phyloP scores from a whole-genome alignment of 108 stramenopile genomes.

The Stephanodiscus minutulus region DNA sequence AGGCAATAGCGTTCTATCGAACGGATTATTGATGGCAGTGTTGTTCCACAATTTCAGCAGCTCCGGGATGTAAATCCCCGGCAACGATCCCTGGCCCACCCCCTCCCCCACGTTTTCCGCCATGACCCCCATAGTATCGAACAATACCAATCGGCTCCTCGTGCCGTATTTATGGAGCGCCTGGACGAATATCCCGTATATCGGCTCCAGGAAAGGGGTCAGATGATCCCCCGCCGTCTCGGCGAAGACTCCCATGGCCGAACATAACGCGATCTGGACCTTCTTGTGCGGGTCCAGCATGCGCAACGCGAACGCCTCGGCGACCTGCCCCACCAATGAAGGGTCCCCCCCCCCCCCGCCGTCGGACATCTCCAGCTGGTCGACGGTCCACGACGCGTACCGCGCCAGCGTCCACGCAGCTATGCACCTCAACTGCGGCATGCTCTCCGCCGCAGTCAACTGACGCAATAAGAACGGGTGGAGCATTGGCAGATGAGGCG shows the following conservation, averaged over 20 bases:
- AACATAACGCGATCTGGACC: slow-evolving; percentile 85
- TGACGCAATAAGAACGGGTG: slow-evolving; percentile 84
- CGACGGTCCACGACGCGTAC: slow-evolving; percentile 82
- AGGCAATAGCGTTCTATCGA: slow-evolving; percentile 80
- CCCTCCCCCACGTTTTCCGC: slow-evolving; percentile 80
- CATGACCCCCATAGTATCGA: slow-evolving; percentile 87
- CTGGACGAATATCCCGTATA: slow-evolving; percentile 64
- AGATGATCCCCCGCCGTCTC: slow-evolving; percentile 85
- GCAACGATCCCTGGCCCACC: slow-evolving; percentile 79
- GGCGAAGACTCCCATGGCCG: slow-evolving; percentile 80
- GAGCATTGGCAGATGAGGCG: slow-evolving; percentile 68
- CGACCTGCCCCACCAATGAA: slow-evolving; percentile 68
- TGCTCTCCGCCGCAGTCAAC: slow-evolving; percentile 48
- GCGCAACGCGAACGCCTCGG: slow-evolving; percentile 70
- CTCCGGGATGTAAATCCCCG: slow-evolving; percentile 75
- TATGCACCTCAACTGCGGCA: slow-evolving; percentile 87
- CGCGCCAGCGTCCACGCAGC: slow-evolving; percentile 86
- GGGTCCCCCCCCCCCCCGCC: slow-evolving; percentile 51
- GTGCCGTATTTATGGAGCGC: slow-evolving; percentile 74
- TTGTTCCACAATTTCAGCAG: slow-evolving; percentile 69
- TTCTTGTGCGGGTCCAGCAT: slow-evolving; percentile 76
- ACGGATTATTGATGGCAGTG: slow-evolving; percentile 62
- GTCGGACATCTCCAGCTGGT: slow-evolving; percentile 59
- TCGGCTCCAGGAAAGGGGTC: slow-evolving; percentile 78
- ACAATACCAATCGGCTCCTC: slow-evolving; percentile 79